These are phyloP conservation scores for Fusarium mexicanum DNA, from an alignment of 2,329 filamentous ascomycete genomes.

Conservation along the genomic window DNA sequence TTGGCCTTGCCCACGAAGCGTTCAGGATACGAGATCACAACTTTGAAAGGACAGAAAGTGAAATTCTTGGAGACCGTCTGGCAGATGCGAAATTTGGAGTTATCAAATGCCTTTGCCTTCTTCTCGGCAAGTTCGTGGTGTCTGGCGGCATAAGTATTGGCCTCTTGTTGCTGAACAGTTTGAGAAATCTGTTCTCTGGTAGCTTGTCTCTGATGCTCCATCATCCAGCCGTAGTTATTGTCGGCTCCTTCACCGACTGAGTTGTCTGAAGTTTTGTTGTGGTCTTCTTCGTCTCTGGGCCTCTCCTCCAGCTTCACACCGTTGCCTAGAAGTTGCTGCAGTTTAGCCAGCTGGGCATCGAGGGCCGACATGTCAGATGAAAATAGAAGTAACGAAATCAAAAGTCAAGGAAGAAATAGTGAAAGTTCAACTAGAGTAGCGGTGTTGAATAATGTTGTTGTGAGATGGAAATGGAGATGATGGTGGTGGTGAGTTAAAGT, in stretches of 20 bases:
- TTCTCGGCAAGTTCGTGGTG: constrained; percentile 6
- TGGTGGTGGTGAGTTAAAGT: background rate
- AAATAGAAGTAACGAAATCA: background rate
- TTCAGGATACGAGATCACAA: constrained; percentile 67
- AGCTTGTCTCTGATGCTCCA: background rate
- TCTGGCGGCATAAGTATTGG: background rate
- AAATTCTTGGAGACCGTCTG: constrained; percentile 40
- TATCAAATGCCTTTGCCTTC: constrained; percentile 36
- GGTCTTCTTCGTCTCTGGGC: background rate
- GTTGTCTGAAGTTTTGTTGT: background rate
- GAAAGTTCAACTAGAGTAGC: background rate
- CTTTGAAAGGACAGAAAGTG: constrained; percentile 60
- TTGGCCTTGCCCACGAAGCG: constrained; percentile 66
- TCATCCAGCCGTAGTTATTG: constrained; percentile 4
- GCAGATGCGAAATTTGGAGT: constrained; percentile 37
- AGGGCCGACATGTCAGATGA: constrained; percentile 28
- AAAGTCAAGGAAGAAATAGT: background rate
- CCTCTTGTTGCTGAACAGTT: background rate
- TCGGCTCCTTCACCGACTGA: background rate
- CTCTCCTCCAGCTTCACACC: constrained; percentile 29
- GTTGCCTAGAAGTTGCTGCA: constrained; percentile 35
- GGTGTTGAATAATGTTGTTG: background rate
- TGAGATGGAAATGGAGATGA: background rate
- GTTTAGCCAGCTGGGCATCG: constrained; percentile 34
- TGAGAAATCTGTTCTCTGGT: background rate